Evolutionary conservation across 2,329 filamentous ascomycete genomes (phyloP).

Genomic region (Colletotrichum salicis): DNA sequence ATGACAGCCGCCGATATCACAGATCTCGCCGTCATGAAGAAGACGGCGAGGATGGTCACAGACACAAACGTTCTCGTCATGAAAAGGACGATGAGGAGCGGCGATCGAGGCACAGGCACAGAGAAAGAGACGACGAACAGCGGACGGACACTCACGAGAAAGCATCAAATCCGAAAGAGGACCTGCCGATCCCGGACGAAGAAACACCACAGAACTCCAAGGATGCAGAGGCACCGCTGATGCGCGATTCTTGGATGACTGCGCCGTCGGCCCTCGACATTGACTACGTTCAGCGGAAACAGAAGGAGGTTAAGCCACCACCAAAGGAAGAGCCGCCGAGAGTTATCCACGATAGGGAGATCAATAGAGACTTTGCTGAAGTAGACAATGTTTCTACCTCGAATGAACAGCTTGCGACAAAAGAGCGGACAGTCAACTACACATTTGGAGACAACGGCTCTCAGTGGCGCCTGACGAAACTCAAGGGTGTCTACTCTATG

Average conservation of each 20-base stretch:
- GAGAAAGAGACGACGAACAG: slow-evolving; percentile 36
- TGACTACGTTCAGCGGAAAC: slow-evolving; percentile 78
- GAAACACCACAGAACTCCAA: slow-evolving; percentile 46
- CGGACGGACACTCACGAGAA: slow-evolving; percentile 49
- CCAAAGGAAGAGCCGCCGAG: slow-evolving; percentile 72
- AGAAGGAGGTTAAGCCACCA: slow-evolving; percentile 64
- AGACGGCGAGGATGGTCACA: slow-evolving; percentile 64
- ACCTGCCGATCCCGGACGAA: slow-evolving; percentile 63
- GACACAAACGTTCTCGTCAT: slow-evolving; percentile 73
- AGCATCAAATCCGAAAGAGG: slow-evolving; percentile 58
- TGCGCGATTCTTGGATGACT: slow-evolving; percentile 93
- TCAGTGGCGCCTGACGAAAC: slow-evolving; percentile 95
- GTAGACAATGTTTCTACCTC: slow-evolving; percentile 66
- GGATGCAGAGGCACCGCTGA: slow-evolving; percentile 49
- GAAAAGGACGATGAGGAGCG: slow-evolving; percentile 60
- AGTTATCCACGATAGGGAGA: slow-evolving; percentile 80
- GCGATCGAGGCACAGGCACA: slow-evolving; percentile 40
- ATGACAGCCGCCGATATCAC: slow-evolving; percentile 45
- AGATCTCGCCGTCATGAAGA: slow-evolving; percentile 51
- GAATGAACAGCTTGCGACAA: slow-evolving; percentile 56
- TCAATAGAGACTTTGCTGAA: slow-evolving; percentile 75
- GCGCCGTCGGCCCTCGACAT: slow-evolving; percentile 79
- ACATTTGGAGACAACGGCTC: slow-evolving; percentile 90
- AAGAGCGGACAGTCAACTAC: slow-evolving; percentile 74
- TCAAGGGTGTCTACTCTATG: slow-evolving; percentile 84